These are phyloP conservation scores for Flaveria linearis DNA, from an alignment of 129 eudicot genomes.

Conservation along the genomic window DNA sequence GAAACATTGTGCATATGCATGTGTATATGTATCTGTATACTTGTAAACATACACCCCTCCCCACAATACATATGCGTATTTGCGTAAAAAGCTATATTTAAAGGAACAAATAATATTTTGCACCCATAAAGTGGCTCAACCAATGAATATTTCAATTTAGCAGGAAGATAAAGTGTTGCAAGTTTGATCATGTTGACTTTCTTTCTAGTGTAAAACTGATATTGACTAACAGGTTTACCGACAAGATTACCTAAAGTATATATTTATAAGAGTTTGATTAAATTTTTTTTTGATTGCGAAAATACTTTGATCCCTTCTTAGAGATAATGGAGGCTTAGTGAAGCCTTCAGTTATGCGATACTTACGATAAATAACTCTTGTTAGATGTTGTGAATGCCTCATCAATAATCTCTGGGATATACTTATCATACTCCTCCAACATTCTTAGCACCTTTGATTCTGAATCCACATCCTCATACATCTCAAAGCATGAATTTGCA, in stretches of 20 bases:
- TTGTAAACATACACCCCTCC: background rate
- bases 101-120: too few species aligned
- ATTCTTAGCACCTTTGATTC: constrained; percentile 10
- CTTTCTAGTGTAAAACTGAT: too few species aligned
- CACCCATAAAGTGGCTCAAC: too few species aligned
- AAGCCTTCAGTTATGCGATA: background rate
- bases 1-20: background rate
- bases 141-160: too few species aligned
- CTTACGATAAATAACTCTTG: background rate
- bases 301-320: too few species aligned
- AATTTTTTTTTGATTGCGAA: too few species aligned
- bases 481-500: constrained; percentile 2
- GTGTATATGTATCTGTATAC: background rate
- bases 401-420: background rate
- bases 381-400: background rate
- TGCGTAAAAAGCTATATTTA: too few species aligned
- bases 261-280: too few species aligned
- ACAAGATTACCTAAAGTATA: too few species aligned
- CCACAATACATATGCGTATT: background rate
- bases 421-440: constrained; percentile 11
- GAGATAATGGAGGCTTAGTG: background rate
- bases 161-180: too few species aligned
- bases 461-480: constrained; percentile 21
- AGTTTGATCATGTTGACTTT: too few species aligned
- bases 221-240: too few species aligned